Evolutionary conservation across 768 basidiomycete genomes (phyloP), one percentile per base, ranked within the genome.

Genomic region (Pleurotus platypus): DNA sequence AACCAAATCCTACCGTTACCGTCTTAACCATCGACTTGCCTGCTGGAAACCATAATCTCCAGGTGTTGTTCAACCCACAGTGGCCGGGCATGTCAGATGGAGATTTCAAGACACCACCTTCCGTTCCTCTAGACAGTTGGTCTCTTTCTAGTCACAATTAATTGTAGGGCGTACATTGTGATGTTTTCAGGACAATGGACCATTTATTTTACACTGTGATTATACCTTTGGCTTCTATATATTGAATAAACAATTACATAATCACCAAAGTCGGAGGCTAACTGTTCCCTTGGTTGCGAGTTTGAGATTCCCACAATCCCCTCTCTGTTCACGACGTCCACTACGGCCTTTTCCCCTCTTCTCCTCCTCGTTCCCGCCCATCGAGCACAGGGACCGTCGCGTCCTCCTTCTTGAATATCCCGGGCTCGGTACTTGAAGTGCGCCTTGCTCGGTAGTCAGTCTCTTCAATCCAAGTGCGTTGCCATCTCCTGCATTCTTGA

Each of bases 61-160:
- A 95, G 72, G 87, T 98, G 51, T 69, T 98, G 67, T 89, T 98
- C 75, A 94, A 84, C 70, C 97, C 96, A n/a, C 90, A 96, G 65
- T 98, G 94, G 94, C 70, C 77, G 39, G 85, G 82, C 26, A 81
- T 89, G 77, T 74, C 81, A 35, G 65, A 64, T 2, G 69, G 66
- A 53, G 76, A 83, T 46, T 87, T 84, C 70, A 80, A 88, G 60
- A 87, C 84, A 11, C 94, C 94, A 0, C 72, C 78, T 7, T 77
- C 77, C 38, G 94, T 98, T 15, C 65, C 84, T 2, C 69, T 98
- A 55, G 82, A 78, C 60, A 72, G 71, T 61, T 98, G 96, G 96
- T 78, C 81, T 37, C 69, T 92, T 60, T 87, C 80, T 27, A 94
- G 91, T 67, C 93, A 95, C 70, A 78, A 86, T 66, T 84, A 71